phyloP scores from a whole-genome alignment of 768 basidiomycete genomes.

The Fomitopsis serialis region DNA sequence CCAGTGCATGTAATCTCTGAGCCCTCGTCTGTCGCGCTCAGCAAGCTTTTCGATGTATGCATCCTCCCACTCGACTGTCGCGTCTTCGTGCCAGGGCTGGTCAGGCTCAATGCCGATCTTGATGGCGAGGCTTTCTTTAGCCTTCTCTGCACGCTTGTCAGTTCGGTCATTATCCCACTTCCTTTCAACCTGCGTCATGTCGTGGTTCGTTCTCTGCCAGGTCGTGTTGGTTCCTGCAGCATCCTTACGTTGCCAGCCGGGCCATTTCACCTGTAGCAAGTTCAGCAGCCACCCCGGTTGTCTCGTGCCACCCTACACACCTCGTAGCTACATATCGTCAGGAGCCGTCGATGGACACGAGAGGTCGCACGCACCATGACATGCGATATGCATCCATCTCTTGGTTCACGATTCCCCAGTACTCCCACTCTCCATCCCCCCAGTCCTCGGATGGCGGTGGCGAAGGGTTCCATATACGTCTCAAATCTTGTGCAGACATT shows the following conservation, averaged over 20 bases:
- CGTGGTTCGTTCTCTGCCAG: slow-evolving; percentile 35
- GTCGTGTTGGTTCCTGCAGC: slow-evolving; percentile 43
- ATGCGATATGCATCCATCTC: slow-evolving; percentile 9
- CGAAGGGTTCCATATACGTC: slow-evolving; percentile 2
- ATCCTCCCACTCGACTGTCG: slow-evolving; percentile 7
- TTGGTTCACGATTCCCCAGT: slow-evolving; percentile 13
- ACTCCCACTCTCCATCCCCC: slow-evolving; percentile 9
- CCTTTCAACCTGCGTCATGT: slow-evolving; percentile 12
- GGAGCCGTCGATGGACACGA: not conserved
- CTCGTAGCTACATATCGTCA: slow-evolving; percentile 9
- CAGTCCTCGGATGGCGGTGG: slow-evolving; percentile 13
- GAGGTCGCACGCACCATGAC: slow-evolving; percentile 3
- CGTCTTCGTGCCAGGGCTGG: slow-evolving; percentile 5
- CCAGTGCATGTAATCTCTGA: not conserved
- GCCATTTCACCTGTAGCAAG: slow-evolving; percentile 44
- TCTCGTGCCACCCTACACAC: not conserved
- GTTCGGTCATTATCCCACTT: slow-evolving; percentile 32
- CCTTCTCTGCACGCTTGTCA: slow-evolving; percentile 23
- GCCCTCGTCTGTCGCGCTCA: not conserved
- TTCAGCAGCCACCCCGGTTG: not conserved
- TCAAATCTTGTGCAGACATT: not conserved
- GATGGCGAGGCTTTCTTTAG: slow-evolving; percentile 23
- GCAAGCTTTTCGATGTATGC: slow-evolving; percentile 7
- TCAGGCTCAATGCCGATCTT: not conserved
- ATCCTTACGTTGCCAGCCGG: slow-evolving; percentile 42